Percentiles rank a stretch among this genome's conserved stretches.
phyloP scores from a whole-genome alignment of 2,329 filamentous ascomycete species.

The Lasiodiplodia gonubiensis region DNA sequence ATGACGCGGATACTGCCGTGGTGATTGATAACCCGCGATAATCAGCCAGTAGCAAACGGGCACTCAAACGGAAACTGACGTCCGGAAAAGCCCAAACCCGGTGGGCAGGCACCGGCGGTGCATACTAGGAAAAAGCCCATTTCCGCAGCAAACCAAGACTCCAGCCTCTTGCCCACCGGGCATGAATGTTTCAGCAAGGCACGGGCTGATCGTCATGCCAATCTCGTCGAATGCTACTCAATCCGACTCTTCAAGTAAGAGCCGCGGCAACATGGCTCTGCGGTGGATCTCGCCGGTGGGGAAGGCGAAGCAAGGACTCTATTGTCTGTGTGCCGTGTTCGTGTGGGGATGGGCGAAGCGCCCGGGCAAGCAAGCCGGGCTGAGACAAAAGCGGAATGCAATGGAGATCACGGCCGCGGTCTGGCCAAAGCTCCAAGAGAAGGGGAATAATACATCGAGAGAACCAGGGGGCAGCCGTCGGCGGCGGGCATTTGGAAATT shows the following conservation, averaged over 20 bases:
- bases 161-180: background rate
- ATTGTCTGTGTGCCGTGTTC: constrained; percentile 2
- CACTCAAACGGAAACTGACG: background rate
- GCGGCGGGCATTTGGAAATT: background rate
- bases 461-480: background rate
- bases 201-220: background rate
- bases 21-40: background rate
- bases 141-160: background rate
- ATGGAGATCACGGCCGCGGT: background rate
- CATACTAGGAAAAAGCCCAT: background rate
- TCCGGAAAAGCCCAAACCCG: background rate
- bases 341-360: background rate
- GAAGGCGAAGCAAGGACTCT: background rate
- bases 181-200: background rate
- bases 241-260: constrained; percentile 12
- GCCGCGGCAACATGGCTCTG: constrained; percentile 9
- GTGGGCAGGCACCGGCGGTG: background rate
- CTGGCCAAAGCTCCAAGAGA: background rate
- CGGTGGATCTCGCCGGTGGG: background rate
- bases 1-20: background rate
- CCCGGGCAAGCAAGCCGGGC: background rate
- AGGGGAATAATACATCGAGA: background rate
- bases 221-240: constrained; percentile 20
- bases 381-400: background rate
- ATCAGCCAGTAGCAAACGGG: background rate